Percentiles rank a stretch among this genome's conserved stretches.
Evolutionary conservation across 1,139 yeast genomes (phyloP).

Genomic region (Pichia sp.): DNA sequence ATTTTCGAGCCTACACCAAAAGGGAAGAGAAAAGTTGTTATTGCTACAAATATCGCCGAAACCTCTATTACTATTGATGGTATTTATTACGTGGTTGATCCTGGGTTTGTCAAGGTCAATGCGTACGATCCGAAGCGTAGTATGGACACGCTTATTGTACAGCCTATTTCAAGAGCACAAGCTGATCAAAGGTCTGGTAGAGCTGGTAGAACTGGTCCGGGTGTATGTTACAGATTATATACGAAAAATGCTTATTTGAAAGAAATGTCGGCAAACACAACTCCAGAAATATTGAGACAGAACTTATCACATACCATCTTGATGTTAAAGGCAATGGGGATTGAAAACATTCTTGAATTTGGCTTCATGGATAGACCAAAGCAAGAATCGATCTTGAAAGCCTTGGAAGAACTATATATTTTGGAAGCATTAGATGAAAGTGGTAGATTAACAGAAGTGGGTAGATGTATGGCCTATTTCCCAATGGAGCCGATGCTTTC

Average conservation of each 20-base stretch:
- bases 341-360: slow-evolving; percentile 67
- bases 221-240: slow-evolving; percentile 67
- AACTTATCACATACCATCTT: slow-evolving; percentile 78
- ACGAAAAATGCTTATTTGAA: slow-evolving; percentile 57
- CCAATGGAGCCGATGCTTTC: slow-evolving; percentile 95
- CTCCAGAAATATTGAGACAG: slow-evolving; percentile 92
- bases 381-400: slow-evolving; percentile 60
- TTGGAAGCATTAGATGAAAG: slow-evolving; percentile 76
- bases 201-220: slow-evolving; percentile 86
- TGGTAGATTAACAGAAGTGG: slow-evolving; percentile 67
- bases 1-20: slow-evolving; percentile 71
- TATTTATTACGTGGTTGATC: slow-evolving; percentile 66
- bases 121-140: slow-evolving; percentile 71
- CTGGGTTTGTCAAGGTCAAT: slow-evolving; percentile 73
- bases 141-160: slow-evolving; percentile 65
- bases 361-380: slow-evolving; percentile 97
- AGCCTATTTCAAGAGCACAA: slow-evolving; percentile 76
- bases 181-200: slow-evolving; percentile 79
- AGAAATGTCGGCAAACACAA: slow-evolving; percentile 79
- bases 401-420: slow-evolving; percentile 77
- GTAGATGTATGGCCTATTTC: slow-evolving; percentile 80
- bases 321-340: slow-evolving; percentile 94
- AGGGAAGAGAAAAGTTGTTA: slow-evolving; percentile 62
- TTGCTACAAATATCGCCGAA: slow-evolving; percentile 79
- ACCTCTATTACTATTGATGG: slow-evolving; percentile 80